Evolutionary conservation across 345 rosid genomes (phyloP).

Genomic region (Clarkia xantiana): DNA sequence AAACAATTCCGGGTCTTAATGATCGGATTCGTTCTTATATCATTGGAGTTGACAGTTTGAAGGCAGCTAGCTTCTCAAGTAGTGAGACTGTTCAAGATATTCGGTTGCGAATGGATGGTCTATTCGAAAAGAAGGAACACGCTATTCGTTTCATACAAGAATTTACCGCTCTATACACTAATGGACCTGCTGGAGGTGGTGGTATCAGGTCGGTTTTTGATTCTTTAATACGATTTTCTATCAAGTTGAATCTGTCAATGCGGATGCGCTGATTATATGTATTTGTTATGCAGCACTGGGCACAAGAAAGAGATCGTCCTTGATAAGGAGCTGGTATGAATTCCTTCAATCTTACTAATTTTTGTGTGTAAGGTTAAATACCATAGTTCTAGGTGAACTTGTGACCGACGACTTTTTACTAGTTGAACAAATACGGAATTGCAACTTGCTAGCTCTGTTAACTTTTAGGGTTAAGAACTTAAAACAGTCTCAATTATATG

Average conservation of each 20-base stretch:
- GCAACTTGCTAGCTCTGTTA: no score
- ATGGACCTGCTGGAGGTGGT: slow-evolving; percentile 97
- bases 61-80: slow-evolving; percentile 23
- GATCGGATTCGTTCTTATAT: slow-evolving; percentile 42
- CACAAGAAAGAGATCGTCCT: slow-evolving; percentile 63
- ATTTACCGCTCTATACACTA: slow-evolving; percentile 73
- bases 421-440: no score
- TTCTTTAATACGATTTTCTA: not conserved
- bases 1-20: slow-evolving; percentile 43
- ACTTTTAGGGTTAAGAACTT: no score
- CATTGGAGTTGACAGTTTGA: slow-evolving; percentile 81
- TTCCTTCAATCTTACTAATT: not conserved
- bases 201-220: slow-evolving; percentile 48
- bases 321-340: slow-evolving; percentile 44
- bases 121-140: slow-evolving; percentile 54
- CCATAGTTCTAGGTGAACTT: no score
- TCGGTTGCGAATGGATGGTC: slow-evolving; percentile 78
- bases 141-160: slow-evolving; percentile 51
- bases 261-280: slow-evolving; percentile 10
- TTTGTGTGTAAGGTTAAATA: no score
- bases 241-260: not conserved
- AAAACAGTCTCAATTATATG: no score
- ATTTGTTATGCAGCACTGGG: slow-evolving; percentile 56
- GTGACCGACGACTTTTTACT: no score
- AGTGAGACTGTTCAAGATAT: slow-evolving; percentile 30